Conservation (phyloP, 2,329 filamentous ascomycete genomes). For the Trichoderma guizhouense region DNA sequence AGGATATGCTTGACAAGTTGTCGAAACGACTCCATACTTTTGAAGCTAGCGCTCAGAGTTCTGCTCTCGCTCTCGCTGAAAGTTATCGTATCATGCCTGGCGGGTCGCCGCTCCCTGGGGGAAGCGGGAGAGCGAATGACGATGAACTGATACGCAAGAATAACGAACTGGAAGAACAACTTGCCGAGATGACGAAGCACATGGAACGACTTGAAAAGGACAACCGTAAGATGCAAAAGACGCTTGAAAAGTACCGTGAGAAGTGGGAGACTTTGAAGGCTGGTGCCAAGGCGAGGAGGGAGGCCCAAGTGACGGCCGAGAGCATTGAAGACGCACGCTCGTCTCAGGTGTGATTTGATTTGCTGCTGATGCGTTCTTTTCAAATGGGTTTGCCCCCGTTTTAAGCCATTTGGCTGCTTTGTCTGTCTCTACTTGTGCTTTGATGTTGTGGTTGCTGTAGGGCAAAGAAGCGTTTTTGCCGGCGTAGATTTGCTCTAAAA, state of each 20-base stretch:
- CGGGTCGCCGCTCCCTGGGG: constrained; percentile 45
- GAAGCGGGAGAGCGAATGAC: constrained; percentile 30
- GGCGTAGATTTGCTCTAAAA: constrained; percentile 3
- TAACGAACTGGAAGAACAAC: constrained; percentile 65
- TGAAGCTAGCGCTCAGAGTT: constrained; percentile 86
- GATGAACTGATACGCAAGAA: constrained; percentile 45
- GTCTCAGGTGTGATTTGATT: background rate
- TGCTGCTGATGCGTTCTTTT: background rate
- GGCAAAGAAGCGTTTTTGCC: background rate
- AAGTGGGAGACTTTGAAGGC: constrained; percentile 61
- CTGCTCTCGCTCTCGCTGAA: constrained; percentile 80
- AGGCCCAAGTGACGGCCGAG: constrained; percentile 38
- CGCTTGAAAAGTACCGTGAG: constrained; percentile 56
- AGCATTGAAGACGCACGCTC: constrained; percentile 33
- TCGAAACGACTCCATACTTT: constrained; percentile 87
- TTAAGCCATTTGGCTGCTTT: background rate
- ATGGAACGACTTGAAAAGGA: constrained; percentile 65
- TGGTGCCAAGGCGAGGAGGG: constrained; percentile 54
- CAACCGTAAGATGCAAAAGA: constrained; percentile 53
- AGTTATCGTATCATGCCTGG: constrained; percentile 66
- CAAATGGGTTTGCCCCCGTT: background rate
- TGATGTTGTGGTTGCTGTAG: background rate
- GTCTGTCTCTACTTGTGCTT: background rate
- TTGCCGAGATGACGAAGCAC: constrained; percentile 55
- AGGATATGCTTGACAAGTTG: constrained; percentile 80